Conservation (phyloP, 495 filamentous ascomycete species). For the Penicillium chermesinum region DNA sequence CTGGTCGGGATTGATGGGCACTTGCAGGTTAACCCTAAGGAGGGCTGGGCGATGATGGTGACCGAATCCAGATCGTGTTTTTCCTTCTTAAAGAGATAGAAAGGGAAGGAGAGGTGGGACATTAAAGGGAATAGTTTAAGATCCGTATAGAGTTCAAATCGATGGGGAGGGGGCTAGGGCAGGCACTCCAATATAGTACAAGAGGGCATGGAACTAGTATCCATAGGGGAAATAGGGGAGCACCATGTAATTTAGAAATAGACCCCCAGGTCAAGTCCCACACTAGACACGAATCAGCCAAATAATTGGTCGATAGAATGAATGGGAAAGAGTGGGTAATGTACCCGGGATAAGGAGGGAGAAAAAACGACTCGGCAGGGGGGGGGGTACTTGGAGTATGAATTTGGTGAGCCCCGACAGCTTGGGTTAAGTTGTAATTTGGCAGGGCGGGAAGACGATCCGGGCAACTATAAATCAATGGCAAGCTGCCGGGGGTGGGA, state of each 20-base stretch:
- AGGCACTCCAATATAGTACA: constrained; percentile 1
- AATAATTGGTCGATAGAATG: not conserved
- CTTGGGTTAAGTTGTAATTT: constrained; percentile 44
- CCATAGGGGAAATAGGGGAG: constrained; percentile 6
- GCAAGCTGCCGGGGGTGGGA: constrained; percentile 13
- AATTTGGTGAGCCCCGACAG: constrained; percentile 32
- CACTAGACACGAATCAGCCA: constrained; percentile 5
- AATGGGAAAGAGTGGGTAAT: constrained; percentile 1
- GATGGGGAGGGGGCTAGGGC: not conserved
- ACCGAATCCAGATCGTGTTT: constrained; percentile 3
- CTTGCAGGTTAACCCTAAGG: constrained; percentile 10
- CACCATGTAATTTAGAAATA: constrained; percentile 5
- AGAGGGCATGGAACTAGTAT: constrained; percentile 9
- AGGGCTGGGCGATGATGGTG: constrained; percentile 2
- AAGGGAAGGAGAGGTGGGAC: not conserved
- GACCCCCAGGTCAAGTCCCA: constrained; percentile 15
- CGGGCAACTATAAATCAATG: constrained; percentile 27
- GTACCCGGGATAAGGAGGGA: not conserved
- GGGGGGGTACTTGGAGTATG: not conserved
- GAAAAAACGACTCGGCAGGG: not conserved
- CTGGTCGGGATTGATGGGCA: constrained; percentile 5
- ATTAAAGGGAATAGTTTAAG: not conserved
- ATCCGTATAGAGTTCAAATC: not conserved
- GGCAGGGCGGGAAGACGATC: constrained; percentile 34
- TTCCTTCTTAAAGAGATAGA: not conserved